These are phyloP conservation scores for Microglena sp. DNA, from an alignment of 139 green algal species.

Conservation along the genomic window DNA sequence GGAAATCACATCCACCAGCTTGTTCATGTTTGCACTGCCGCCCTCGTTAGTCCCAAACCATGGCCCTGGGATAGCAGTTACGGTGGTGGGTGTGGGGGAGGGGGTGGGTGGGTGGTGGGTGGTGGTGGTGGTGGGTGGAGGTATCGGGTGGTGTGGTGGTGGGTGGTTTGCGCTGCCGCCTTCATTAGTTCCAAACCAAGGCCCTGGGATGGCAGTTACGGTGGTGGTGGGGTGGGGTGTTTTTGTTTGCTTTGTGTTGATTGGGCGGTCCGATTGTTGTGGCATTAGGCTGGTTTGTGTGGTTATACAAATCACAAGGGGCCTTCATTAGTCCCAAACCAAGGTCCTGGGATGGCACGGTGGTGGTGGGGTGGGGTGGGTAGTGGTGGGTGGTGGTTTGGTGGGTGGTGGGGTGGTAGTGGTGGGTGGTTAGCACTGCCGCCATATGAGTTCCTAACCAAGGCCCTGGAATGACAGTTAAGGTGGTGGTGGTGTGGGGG, in stretches of 20 bases:
- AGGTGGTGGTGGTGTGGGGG: background rate
- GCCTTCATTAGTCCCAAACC: slow-evolving; percentile 17
- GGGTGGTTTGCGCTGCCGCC: slow-evolving; percentile 6
- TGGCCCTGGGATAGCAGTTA: slow-evolving; percentile 23
- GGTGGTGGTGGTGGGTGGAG: no score
- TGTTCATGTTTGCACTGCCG: slow-evolving; percentile 6
- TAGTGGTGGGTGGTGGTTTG: no score
- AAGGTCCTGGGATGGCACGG: background rate
- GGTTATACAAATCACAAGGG: no score
- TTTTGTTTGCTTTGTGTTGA: no score
- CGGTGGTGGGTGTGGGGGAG: background rate
- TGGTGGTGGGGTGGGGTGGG: no score
- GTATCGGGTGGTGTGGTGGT: no score
- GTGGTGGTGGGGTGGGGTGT: background rate
- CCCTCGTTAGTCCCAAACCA: slow-evolving; percentile 17
- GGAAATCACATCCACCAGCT: slow-evolving; percentile 48
- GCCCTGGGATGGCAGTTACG: slow-evolving; percentile 18
- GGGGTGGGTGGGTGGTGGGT: no score
- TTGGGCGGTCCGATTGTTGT: no score
- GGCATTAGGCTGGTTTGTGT: no score
- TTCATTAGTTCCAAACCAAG: slow-evolving; percentile 21
- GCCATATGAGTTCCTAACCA: no score
- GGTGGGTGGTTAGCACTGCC: no score
- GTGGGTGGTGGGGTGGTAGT: no score
- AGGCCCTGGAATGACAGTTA: slow-evolving; percentile 23